A percentile compares a stretch with the other conserved stretches of the same genome.
phyloP scores from a whole-genome alignment of 352 stramenopile genomes.

The Pythium coloratum region DNA sequence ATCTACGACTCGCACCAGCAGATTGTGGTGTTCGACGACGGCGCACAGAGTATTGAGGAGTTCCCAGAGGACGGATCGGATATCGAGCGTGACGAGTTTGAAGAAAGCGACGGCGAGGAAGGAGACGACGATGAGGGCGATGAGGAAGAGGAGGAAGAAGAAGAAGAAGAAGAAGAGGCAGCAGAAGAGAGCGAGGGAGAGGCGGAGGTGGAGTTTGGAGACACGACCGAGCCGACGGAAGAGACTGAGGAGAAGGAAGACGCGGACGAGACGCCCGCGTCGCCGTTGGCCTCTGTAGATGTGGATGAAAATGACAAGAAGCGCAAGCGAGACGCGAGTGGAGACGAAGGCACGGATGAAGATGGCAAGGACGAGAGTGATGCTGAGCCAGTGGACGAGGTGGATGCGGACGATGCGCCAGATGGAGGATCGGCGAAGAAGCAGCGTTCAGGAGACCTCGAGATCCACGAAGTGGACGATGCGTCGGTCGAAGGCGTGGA shows the following conservation, averaged over 20 bases:
- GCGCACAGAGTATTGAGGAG: conserved; percentile 61
- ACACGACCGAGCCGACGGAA: conserved; percentile 4
- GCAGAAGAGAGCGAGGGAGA: conserved; percentile 44
- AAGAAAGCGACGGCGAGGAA: conserved; percentile 67
- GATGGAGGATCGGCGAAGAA: conserved; percentile 21
- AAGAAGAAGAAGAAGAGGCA: conserved; percentile 43
- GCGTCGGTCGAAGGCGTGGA: conserved; percentile 28
- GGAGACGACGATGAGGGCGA: conserved; percentile 59
- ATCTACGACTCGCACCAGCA: conserved; percentile 88
- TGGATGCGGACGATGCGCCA: conserved; percentile 15
- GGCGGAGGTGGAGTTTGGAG: conserved; percentile 53
- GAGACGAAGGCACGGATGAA: conserved; percentile 5
- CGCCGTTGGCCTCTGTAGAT: conserved; percentile 10
- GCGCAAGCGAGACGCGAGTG: conserved; percentile 27
- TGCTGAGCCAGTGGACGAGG: conserved; percentile 35
- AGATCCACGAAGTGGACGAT: neutral
- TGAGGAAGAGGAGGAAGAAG: conserved; percentile 54
- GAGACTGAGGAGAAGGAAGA: conserved; percentile 19
- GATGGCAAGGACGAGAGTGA: conserved; percentile 35
- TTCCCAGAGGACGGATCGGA: conserved; percentile 86
- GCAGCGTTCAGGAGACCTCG: neutral
- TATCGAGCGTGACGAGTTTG: conserved; percentile 54
- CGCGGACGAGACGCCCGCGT: conserved; percentile 11
- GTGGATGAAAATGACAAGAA: conserved; percentile 29
- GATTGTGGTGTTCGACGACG: conserved; percentile 84